phyloP scores from a whole-genome alignment of 495 filamentous ascomycete genomes.

The Rostrohypoxylon terebratum region DNA sequence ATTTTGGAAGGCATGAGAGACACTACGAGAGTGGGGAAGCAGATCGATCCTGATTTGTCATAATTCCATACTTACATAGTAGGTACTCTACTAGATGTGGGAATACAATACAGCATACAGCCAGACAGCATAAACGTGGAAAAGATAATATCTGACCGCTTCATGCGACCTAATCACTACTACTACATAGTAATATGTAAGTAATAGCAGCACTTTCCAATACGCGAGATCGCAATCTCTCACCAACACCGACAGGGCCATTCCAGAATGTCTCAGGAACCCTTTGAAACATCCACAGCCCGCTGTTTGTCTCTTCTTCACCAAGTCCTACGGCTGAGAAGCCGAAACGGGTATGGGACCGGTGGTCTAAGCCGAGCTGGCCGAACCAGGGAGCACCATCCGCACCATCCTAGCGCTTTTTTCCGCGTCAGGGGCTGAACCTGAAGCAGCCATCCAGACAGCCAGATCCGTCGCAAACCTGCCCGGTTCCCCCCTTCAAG shows the following conservation, averaged over 20 bases:
- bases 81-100: slow-evolving; percentile 5
- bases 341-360: slow-evolving; percentile 32
- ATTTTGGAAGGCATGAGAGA: not conserved
- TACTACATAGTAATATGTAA: not conserved
- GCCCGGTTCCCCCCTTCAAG: not conserved
- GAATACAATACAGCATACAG: no score
- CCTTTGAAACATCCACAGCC: slow-evolving; percentile 2
- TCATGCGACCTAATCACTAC: not conserved
- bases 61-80: not conserved
- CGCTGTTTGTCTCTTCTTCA: slow-evolving; percentile 20
- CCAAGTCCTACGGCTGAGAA: not conserved
- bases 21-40: not conserved
- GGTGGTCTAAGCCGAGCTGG: slow-evolving; percentile 11
- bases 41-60: slow-evolving; percentile 31
- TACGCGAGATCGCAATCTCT: slow-evolving; percentile 4
- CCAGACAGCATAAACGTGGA: no score
- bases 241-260: not conserved
- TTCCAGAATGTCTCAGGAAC: slow-evolving; percentile 37
- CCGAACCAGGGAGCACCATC: slow-evolving; percentile 29
- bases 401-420: slow-evolving; percentile 25
- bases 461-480: slow-evolving; percentile 25
- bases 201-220: slow-evolving; percentile 6
- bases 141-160: slow-evolving; percentile 13
- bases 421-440: slow-evolving; percentile 39
- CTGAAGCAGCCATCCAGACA: slow-evolving; percentile 46